A percentile compares a stretch with the other conserved stretches of the same genome.
These are phyloP conservation scores for Orbilia oligospora DNA, from an alignment of 2,329 filamentous ascomycete genomes.

Conservation along the genomic window DNA sequence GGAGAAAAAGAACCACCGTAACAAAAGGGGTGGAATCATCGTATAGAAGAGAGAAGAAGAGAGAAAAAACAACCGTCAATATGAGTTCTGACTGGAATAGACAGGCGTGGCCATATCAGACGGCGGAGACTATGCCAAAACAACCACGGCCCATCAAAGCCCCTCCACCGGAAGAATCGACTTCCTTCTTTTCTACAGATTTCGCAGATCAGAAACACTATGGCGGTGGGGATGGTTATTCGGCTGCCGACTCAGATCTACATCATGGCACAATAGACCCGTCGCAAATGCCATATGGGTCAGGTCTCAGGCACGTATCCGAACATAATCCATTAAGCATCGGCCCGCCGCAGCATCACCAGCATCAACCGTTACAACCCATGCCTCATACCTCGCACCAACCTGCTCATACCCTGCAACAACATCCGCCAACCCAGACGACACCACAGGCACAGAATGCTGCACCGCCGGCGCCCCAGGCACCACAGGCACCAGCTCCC, in stretches of 20 bases:
- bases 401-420: constrained; percentile 51
- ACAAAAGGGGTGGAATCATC: constrained; percentile 25
- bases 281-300: constrained; percentile 54
- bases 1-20: constrained; percentile 10
- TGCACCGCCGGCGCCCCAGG: constrained; percentile 54
- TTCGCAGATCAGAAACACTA: constrained; percentile 61
- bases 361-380: constrained; percentile 60
- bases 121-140: constrained; percentile 57
- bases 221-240: constrained; percentile 44
- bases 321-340: constrained; percentile 54
- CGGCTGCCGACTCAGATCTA: constrained; percentile 50
- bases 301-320: constrained; percentile 57
- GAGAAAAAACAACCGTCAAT: constrained; percentile 36
- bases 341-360: constrained; percentile 59
- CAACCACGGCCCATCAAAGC: constrained; percentile 56
- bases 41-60: constrained; percentile 7
- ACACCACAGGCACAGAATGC: constrained; percentile 48
- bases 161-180: constrained; percentile 50
- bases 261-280: constrained; percentile 60
- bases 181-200: constrained; percentile 48
- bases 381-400: constrained; percentile 59
- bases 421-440: constrained; percentile 36
- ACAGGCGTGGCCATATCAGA: constrained; percentile 41
- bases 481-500: constrained; percentile 55
- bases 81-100: constrained; percentile 61